A percentile compares a stretch with the other conserved stretches of the same genome.
phyloP scores from a whole-genome alignment of 2,329 filamentous ascomycete species.

The Phialemoniopsis sp. region DNA sequence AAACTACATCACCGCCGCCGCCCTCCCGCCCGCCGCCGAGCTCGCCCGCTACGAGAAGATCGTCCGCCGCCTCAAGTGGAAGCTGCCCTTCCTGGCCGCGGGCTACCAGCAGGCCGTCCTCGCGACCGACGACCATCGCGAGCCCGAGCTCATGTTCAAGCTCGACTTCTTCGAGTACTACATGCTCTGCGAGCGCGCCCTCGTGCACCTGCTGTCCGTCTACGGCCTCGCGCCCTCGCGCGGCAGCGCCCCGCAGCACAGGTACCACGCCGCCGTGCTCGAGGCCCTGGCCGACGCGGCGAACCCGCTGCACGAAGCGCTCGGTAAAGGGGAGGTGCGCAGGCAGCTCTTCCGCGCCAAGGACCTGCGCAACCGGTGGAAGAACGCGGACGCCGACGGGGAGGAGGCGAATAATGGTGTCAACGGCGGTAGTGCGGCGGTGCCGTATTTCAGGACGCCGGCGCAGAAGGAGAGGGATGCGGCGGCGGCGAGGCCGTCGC shows the following conservation, averaged over 20 bases:
- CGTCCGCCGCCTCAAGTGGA: slow-evolving; percentile 58
- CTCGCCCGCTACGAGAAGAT: slow-evolving; percentile 57
- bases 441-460: background rate
- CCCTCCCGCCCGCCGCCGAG: slow-evolving; percentile 24
- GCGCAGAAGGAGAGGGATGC: slow-evolving; percentile 6
- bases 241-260: slow-evolving; percentile 15
- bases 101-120: slow-evolving; percentile 49
- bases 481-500: slow-evolving; percentile 26
- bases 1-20: background rate
- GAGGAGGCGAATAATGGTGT: slow-evolving; percentile 11
- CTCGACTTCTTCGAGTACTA: slow-evolving; percentile 77
- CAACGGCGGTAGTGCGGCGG: background rate
- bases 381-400: slow-evolving; percentile 52
- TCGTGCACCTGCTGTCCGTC: slow-evolving; percentile 62
- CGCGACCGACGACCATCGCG: slow-evolving; percentile 23
- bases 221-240: slow-evolving; percentile 42
- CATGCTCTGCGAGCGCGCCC: slow-evolving; percentile 64
- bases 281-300: slow-evolving; percentile 50
- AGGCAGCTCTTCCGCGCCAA: slow-evolving; percentile 62
- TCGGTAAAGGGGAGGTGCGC: slow-evolving; percentile 52
- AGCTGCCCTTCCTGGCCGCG: slow-evolving; percentile 53
- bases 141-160: slow-evolving; percentile 68
- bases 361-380: slow-evolving; percentile 69
- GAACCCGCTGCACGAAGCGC: slow-evolving; percentile 50
- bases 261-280: slow-evolving; percentile 69